Evolutionary conservation across 129 eudicot species (phyloP).

Genomic region (Chrysanthemum seticuspe): DNA sequence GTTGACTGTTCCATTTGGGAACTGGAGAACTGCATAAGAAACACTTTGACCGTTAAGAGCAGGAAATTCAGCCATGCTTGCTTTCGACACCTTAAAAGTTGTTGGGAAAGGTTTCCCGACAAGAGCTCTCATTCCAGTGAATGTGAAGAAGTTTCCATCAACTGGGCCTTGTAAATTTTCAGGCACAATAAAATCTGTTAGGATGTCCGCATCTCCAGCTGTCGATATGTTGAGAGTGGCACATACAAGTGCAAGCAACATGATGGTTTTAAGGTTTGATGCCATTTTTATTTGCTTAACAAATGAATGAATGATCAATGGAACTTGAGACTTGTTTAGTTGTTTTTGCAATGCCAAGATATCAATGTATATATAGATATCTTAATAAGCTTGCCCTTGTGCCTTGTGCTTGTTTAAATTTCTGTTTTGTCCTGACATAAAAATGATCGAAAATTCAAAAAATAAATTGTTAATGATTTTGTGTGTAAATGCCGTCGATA

Average conservation of each 20-base stretch:
- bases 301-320: background rate
- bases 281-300: conserved; percentile 13
- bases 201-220: conserved; percentile 29
- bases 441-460: background rate
- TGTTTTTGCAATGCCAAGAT: conserved; percentile 11
- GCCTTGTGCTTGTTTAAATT: background rate
- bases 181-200: conserved; percentile 18
- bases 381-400: no score
- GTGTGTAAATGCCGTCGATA: background rate
- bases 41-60: conserved; percentile 33
- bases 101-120: conserved; percentile 24
- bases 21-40: conserved; percentile 32
- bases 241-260: conserved; percentile 16
- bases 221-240: conserved; percentile 13
- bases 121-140: conserved; percentile 27
- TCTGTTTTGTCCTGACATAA: background rate
- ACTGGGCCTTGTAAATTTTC: background rate
- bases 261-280: conserved; percentile 9
- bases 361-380: conserved; percentile 1
- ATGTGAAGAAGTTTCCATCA: conserved; percentile 31
- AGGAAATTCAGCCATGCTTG: conserved; percentile 38
- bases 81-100: conserved; percentile 34
- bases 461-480: background rate
- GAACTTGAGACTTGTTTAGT: conserved; percentile 1
- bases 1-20: conserved; percentile 27